These are phyloP conservation scores for Alternaria solani DNA, from an alignment of 2,329 filamentous ascomycete genomes.

Conservation along the genomic window DNA sequence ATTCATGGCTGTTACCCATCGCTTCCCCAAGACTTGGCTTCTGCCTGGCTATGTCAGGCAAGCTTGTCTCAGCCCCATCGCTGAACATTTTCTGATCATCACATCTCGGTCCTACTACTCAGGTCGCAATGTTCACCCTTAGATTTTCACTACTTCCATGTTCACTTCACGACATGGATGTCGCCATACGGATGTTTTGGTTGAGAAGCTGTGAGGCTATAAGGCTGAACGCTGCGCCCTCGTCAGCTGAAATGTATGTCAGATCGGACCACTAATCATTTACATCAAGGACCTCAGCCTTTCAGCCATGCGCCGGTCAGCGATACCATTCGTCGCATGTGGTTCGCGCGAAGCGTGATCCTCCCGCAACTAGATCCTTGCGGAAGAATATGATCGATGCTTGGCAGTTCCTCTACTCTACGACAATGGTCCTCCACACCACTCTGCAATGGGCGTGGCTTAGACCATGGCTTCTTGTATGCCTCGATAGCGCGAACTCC, in stretches of 20 bases:
- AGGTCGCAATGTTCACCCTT: not conserved
- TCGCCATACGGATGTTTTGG: not conserved
- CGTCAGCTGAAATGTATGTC: slow-evolving; percentile 15
- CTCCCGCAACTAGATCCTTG: not conserved
- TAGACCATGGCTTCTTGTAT: slow-evolving; percentile 2
- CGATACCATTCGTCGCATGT: slow-evolving; percentile 7
- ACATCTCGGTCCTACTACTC: not conserved
- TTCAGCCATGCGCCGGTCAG: not conserved
- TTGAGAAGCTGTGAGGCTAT: not conserved
- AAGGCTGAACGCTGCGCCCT: not conserved
- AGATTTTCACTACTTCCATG: not conserved
- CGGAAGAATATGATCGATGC: not conserved
- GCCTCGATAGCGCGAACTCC: not conserved
- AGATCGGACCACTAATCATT: slow-evolving; percentile 10
- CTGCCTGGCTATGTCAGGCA: not conserved
- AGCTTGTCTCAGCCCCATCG: not conserved
- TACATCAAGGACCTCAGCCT: not conserved
- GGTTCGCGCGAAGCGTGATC: slow-evolving; percentile 9
- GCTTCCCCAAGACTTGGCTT: not conserved
- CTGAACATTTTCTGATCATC: not conserved
- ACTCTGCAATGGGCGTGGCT: slow-evolving; percentile 2
- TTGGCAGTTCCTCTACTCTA: slow-evolving; percentile 1
- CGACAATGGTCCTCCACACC: slow-evolving; percentile 11
- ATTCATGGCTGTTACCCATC: not conserved
- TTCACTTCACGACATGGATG: not conserved